A percentile compares a stretch with the other conserved stretches of the same genome.
Conservation (phyloP, 148 eudicot genomes). For the Fagopyrum homotropicum region DNA sequence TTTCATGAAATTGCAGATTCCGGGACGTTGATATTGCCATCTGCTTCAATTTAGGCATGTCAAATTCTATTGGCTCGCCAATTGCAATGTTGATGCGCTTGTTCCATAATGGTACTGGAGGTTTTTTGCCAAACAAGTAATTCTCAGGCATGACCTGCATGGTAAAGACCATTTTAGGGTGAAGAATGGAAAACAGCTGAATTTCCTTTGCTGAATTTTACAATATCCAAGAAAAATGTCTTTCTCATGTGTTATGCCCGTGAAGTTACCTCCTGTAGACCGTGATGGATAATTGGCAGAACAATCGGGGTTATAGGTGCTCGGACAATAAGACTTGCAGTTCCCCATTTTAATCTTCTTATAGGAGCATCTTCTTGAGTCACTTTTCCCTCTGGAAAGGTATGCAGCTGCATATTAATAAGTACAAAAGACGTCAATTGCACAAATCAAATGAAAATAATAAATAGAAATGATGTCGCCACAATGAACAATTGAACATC, state of each 20-base stretch:
- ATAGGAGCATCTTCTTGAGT: slow-evolving; percentile 70
- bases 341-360: slow-evolving; percentile 93
- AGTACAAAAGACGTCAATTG: not conserved
- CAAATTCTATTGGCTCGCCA: slow-evolving; percentile 79
- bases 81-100: slow-evolving; percentile 54
- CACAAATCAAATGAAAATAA: not conserved
- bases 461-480: not conserved
- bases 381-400: slow-evolving; percentile 95
- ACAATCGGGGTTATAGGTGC: slow-evolving; percentile 84
- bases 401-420: slow-evolving; percentile 59
- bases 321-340: slow-evolving; percentile 93
- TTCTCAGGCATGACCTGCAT: slow-evolving; percentile 95
- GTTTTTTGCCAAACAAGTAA: slow-evolving; percentile 65
- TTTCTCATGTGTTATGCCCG: not conserved
- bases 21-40: slow-evolving; percentile 39
- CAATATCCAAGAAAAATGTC: too few species aligned
- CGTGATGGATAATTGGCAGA: slow-evolving; percentile 79
- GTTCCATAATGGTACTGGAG: slow-evolving; percentile 66
- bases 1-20: slow-evolving; percentile 27
- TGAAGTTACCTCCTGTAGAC: slow-evolving; percentile 66
- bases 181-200: not conserved
- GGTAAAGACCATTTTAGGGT: not conserved
- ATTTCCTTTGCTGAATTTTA: not conserved
- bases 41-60: slow-evolving; percentile 60
- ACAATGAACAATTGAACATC: not conserved